Evolutionary conservation across 768 basidiomycete species (phyloP).

Genomic region (Auricularia sp.): DNA sequence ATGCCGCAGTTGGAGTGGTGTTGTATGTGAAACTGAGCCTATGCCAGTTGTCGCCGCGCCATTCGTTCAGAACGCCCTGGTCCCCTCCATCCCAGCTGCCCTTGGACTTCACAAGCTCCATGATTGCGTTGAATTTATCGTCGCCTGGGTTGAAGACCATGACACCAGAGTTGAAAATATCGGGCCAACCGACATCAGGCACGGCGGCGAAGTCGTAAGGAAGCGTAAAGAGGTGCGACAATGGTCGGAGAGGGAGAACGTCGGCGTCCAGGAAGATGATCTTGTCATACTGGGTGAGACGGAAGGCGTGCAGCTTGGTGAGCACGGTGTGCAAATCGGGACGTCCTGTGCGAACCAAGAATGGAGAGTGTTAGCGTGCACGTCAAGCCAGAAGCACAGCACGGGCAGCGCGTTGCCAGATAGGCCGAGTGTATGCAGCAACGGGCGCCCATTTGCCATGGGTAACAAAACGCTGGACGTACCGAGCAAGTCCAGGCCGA

Average conservation of each 20-base stretch:
- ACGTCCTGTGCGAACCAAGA: slow-evolving; percentile 52
- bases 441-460: slow-evolving; percentile 12
- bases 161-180: slow-evolving; percentile 97
- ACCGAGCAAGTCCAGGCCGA: slow-evolving; percentile 78
- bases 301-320: slow-evolving; percentile 94
- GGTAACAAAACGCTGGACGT: slow-evolving; percentile 19
- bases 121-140: slow-evolving; percentile 71
- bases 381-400: slow-evolving; percentile 8
- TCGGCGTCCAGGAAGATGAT: slow-evolving; percentile 90
- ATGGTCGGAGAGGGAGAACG: slow-evolving; percentile 74
- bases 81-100: slow-evolving; percentile 99
- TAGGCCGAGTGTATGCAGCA: slow-evolving; percentile 4
- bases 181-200: slow-evolving; percentile 98
- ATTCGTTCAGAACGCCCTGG: slow-evolving; percentile 94
- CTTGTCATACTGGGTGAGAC: slow-evolving; percentile 76
- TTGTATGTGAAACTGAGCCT: slow-evolving; percentile 96
- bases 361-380: slow-evolving; percentile 5
- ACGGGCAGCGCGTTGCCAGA: background rate
- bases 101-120: slow-evolving; percentile 56
- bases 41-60: slow-evolving; percentile 80
- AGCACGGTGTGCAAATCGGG: slow-evolving; percentile 87
- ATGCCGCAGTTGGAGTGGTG: slow-evolving; percentile 93
- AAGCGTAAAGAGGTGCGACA: slow-evolving; percentile 84
- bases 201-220: slow-evolving; percentile 83
- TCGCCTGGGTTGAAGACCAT: slow-evolving; percentile 76